phyloP scores from a whole-genome alignment of 371 early-diverging fungal genomes.

The Mortierella sp. region DNA sequence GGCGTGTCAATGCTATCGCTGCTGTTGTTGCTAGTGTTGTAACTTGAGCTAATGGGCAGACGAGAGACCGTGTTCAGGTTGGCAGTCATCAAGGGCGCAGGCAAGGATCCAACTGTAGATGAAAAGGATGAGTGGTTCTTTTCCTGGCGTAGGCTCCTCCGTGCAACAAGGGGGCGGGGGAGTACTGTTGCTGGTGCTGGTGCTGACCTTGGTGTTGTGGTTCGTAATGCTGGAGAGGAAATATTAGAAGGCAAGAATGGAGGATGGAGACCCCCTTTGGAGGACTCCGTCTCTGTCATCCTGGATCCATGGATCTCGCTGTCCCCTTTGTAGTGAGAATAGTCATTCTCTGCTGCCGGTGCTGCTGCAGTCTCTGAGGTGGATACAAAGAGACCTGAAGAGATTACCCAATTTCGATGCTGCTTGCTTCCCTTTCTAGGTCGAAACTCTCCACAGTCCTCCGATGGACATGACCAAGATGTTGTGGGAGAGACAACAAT shows the following conservation, averaged over 20 bases:
- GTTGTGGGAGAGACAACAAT: background rate
- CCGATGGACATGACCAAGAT: constrained; percentile 4
- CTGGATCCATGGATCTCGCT: background rate
- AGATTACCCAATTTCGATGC: constrained; percentile 48
- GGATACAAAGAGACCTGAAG: constrained; percentile 31
- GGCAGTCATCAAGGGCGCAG: constrained; percentile 5
- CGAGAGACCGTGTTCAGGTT: background rate
- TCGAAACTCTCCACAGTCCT: constrained; percentile 3
- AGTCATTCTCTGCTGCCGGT: background rate
- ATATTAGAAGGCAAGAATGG: background rate
- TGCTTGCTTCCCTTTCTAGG: constrained; percentile 16
- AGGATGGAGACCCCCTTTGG: background rate
- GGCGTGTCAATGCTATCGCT: background rate
- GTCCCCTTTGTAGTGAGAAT: background rate
- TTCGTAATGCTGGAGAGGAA: background rate
- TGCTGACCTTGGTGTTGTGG: background rate
- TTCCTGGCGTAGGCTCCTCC: constrained; percentile 10
- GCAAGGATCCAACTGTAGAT: constrained; percentile 1
- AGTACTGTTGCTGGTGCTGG: background rate
- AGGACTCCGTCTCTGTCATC: background rate
- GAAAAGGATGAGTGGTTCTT: background rate
- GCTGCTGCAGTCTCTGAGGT: background rate
- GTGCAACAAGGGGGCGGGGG: constrained; percentile 12
- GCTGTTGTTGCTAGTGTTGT: background rate
- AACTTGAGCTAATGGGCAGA: background rate